Evolutionary conservation across 805 yeast genomes (phyloP), one percentile per base, ranked within the genome.

Genomic region (Cyberlindnera mississippiensis): DNA sequence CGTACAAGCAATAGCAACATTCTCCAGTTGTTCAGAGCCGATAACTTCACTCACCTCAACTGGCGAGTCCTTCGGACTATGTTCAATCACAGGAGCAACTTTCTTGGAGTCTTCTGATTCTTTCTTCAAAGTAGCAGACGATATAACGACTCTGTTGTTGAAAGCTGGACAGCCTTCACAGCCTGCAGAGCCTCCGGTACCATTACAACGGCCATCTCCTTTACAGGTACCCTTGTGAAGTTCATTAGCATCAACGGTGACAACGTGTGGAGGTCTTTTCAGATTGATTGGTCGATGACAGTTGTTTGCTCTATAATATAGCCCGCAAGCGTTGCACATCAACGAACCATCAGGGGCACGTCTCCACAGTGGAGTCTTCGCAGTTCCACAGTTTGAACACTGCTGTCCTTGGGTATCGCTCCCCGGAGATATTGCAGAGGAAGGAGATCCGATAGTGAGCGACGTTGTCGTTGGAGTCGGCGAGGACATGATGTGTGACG

Each of bases 261-360:
- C 90, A 2, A 88, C 90, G 59, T 90, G 96, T 0, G 96, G 62
- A 3, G 62, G 62, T 46, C 61, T 85, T 56, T 90, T 89, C 56
- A 90, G 69, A 33, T 93, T 82, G 34, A 90, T 71, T 1, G 98
- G 98, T 37, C 98, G 66, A 32, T 85, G 95, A 4, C 85, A 90
- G 17, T 96, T 96, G 56, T 91, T 96, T 14, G 93, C 73, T 60
- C 89, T 88, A 55, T 83, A 70, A 53, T 91, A 90, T 45, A 91
- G 67, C 0, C 98, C 98, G 66, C 98, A 90, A 0, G 98, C 98
- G 61, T 90, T 90, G 63, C 98, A 90, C 46, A 91, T 70, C 0
- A 96, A 90, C 51, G 84, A 79, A 1, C 97, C 97, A 46, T 82
- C 83, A 0, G 95, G 87, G 51, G 88, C 86, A 40, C 96, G 72